phyloP scores from a whole-genome alignment of 2,329 filamentous ascomycete genomes.

The Arthrocladium fulminans region DNA sequence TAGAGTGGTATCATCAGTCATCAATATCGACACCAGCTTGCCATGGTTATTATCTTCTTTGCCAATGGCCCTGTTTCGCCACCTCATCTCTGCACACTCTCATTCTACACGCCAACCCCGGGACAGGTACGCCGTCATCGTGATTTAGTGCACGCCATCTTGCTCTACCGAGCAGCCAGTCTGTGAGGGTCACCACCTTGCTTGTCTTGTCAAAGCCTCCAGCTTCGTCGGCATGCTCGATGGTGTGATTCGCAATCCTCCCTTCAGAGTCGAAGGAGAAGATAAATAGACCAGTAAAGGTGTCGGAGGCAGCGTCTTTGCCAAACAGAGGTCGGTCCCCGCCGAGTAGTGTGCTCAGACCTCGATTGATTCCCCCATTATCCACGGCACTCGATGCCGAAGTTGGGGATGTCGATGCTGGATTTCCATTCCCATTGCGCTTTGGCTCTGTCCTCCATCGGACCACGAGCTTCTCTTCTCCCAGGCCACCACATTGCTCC shows the following conservation, averaged over 20 bases:
- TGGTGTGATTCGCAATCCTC: constrained; percentile 75
- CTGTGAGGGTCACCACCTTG: constrained; percentile 81
- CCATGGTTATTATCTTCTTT: not conserved
- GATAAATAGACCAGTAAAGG: constrained; percentile 80
- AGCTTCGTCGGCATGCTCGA: constrained; percentile 82
- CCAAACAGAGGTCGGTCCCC: constrained; percentile 43
- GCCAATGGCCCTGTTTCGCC: not conserved
- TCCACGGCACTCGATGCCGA: constrained; percentile 18
- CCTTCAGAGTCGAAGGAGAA: constrained; percentile 92
- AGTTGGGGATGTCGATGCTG: constrained; percentile 6
- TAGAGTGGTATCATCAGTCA: constrained; percentile 7
- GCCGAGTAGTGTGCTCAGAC: constrained; percentile 41
- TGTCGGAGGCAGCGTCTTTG: constrained; percentile 55
- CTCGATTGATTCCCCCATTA: constrained; percentile 29
- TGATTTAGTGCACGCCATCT: constrained; percentile 37
- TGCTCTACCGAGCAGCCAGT: constrained; percentile 83
- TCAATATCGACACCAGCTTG: not conserved
- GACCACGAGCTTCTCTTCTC: constrained; percentile 73
- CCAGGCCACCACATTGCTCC: constrained; percentile 26
- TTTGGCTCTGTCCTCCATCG: constrained; percentile 65
- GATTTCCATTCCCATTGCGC: constrained; percentile 14
- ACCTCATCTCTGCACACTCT: constrained; percentile 20
- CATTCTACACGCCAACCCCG: constrained; percentile 19
- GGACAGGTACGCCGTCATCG: constrained; percentile 25
- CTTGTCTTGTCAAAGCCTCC: constrained; percentile 75